Conservation (phyloP, 23 red algal genomes). For the Rhodosorus marinus region DNA sequence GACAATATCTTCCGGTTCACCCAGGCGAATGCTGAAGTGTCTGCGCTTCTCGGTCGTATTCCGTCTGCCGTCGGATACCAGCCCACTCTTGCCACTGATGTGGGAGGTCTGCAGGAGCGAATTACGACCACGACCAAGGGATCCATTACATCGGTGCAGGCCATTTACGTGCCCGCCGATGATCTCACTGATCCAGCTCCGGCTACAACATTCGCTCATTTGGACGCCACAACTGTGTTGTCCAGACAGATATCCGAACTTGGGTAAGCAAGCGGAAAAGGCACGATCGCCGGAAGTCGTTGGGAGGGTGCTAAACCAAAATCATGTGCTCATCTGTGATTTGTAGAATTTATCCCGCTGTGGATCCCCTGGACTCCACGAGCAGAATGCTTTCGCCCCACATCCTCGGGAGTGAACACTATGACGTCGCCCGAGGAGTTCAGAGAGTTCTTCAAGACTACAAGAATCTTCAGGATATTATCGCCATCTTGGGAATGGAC, state of each 20-base stretch:
- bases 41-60: constrained; percentile 98
- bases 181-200: constrained; percentile 99
- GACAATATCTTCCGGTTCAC: constrained; percentile 99
- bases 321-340: no score
- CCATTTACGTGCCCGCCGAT: constrained; percentile 99
- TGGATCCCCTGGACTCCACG: constrained; percentile 97
- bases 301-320: no score
- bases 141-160: constrained; percentile 98
- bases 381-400: constrained; percentile 89
- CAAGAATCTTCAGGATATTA: constrained; percentile 99
- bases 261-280: no score
- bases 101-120: constrained; percentile 94
- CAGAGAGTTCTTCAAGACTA: constrained; percentile 91
- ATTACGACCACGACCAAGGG: constrained; percentile 94
- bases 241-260: constrained; percentile 97
- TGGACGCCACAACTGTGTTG: constrained; percentile 98
- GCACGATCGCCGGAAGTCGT: no score
- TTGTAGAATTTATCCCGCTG: constrained; percentile 98
- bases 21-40: constrained; percentile 97
- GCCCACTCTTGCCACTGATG: constrained; percentile 93
- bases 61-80: constrained; percentile 99
- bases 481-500: constrained; percentile 99
- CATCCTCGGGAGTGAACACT: constrained; percentile 96
- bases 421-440: constrained; percentile 72
- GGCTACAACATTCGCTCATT: constrained; percentile 98